Evolutionary conservation across 2,329 filamentous ascomycete genomes (phyloP), one percentile per base, ranked within the genome.

Genomic region (Blastomyces emzantsi): DNA sequence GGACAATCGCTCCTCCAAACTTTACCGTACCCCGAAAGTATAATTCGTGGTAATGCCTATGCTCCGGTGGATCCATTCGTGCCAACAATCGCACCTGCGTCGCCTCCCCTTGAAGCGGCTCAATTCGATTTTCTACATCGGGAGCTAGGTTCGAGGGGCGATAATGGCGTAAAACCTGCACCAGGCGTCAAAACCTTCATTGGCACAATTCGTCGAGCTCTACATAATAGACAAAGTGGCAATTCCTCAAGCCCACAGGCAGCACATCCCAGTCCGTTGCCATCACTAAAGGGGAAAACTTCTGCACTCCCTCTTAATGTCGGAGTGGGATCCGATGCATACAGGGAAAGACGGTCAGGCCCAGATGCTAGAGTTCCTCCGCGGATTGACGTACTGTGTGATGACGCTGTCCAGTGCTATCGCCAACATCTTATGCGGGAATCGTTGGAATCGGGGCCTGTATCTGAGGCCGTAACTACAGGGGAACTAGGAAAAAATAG

Each of bases 151-250:
- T 52, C 33, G 22, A 58, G 63, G 28, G 54, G 49, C 41, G 66
- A 72, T 57, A 73, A 70, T 41, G 67, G 69, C 2, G 39, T 51
- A 60, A 66, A 70, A 49, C 60, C 69, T 39, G 68, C 74, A 9
- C 88, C 89, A 41, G 90, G 90, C 2, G 90, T 97, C 82, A 92
- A 88, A 74, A 94, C 87, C 69, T 83, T 97, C 0, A 82, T 99
- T 60, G 90, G 92, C 7, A 93, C 90, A 66, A 90, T 97, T 47
- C 88, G 92, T 22, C 86, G 91, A 66, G 92, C 88, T 6, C 75
- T 97, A 59, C 90, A 90, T 72, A 90, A 82, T 17, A 78, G 78
- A 62, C 77, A 81, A 60, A 73, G 74, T 30, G 72, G 69, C 4
- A 49, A 49, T 60, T 71, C 69, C 54, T 66, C 68, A 36, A 67